phyloP scores from a whole-genome alignment of 768 basidiomycete species.

The Boletales sp. region DNA sequence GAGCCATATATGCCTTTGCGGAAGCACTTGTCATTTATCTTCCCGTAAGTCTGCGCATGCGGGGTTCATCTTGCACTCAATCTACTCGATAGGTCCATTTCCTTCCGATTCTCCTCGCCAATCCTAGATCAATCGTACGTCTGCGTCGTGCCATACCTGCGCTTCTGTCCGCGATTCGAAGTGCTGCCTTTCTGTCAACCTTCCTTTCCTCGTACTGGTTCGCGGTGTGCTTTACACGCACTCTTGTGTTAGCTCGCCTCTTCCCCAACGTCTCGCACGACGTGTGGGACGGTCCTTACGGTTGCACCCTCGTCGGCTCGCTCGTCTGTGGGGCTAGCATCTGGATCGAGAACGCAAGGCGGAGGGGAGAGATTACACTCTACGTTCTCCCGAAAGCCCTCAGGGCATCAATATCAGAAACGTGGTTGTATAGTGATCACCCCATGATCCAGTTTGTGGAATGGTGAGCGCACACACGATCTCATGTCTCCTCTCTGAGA shows the following conservation, averaged over 20 bases:
- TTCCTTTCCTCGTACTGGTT: slow-evolving; percentile 74
- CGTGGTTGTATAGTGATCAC: slow-evolving; percentile 46
- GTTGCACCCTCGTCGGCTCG: slow-evolving; percentile 63
- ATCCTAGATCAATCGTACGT: slow-evolving; percentile 49
- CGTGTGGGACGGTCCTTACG: slow-evolving; percentile 76
- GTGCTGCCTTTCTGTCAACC: slow-evolving; percentile 66
- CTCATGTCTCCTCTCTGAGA: slow-evolving; percentile 7
- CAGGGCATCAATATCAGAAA: slow-evolving; percentile 56
- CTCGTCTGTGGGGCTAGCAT: slow-evolving; percentile 72
- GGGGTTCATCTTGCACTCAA: not conserved
- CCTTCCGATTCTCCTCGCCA: slow-evolving; percentile 59
- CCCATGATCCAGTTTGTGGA: slow-evolving; percentile 44
- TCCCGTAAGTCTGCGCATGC: slow-evolving; percentile 49
- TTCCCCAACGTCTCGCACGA: slow-evolving; percentile 71
- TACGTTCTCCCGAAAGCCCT: slow-evolving; percentile 75
- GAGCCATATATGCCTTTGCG: slow-evolving; percentile 55
- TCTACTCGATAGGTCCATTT: slow-evolving; percentile 57
- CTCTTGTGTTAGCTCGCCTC: slow-evolving; percentile 57
- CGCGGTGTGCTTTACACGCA: slow-evolving; percentile 65
- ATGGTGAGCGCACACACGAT: slow-evolving; percentile 38
- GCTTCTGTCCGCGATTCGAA: slow-evolving; percentile 53
- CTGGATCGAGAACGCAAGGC: slow-evolving; percentile 68
- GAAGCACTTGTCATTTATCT: slow-evolving; percentile 66
- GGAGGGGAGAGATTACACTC: slow-evolving; percentile 76
- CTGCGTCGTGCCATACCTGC: slow-evolving; percentile 39